These are phyloP conservation scores for Alternaria sp. DNA, from an alignment of 2,329 filamentous ascomycete species.

Conservation along the genomic window DNA sequence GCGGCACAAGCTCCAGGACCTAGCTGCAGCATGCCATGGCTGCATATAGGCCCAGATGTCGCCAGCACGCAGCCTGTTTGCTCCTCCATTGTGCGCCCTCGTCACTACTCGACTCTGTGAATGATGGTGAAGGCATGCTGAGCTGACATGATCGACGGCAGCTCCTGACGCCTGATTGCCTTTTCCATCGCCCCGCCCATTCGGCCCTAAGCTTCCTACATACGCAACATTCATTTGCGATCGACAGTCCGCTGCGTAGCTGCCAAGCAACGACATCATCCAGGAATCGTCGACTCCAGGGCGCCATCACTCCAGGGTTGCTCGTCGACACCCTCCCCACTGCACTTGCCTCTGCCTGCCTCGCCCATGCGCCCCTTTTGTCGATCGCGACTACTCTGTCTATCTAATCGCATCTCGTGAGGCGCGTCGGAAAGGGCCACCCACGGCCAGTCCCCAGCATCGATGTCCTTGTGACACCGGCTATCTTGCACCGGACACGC, in stretches of 20 bases:
- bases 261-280: slow-evolving; percentile 38
- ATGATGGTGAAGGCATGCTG: slow-evolving; percentile 11
- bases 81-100: not conserved
- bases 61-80: slow-evolving; percentile 8
- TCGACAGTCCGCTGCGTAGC: slow-evolving; percentile 10
- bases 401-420: slow-evolving; percentile 18
- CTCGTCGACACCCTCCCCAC: slow-evolving; percentile 13
- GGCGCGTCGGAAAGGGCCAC: slow-evolving; percentile 12
- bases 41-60: slow-evolving; percentile 16
- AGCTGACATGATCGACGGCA: slow-evolving; percentile 17
- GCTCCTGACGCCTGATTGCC: slow-evolving; percentile 11
- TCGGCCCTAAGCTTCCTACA: slow-evolving; percentile 25
- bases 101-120: not conserved
- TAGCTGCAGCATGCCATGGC: slow-evolving; percentile 18
- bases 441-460: slow-evolving; percentile 26
- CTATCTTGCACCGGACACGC: slow-evolving; percentile 30
- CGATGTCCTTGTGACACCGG: slow-evolving; percentile 49
- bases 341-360: slow-evolving; percentile 7
- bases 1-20: slow-evolving; percentile 25
- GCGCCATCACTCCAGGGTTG: slow-evolving; percentile 26
- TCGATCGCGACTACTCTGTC: slow-evolving; percentile 19
- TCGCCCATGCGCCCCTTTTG: slow-evolving; percentile 17
- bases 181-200: slow-evolving; percentile 20
- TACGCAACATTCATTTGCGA: slow-evolving; percentile 19
- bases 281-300: slow-evolving; percentile 6